Base-by-base conservation (phyloP, 225 moss, liverwort and hornwort genomes). In the Sphagnum tenellum region DNA sequence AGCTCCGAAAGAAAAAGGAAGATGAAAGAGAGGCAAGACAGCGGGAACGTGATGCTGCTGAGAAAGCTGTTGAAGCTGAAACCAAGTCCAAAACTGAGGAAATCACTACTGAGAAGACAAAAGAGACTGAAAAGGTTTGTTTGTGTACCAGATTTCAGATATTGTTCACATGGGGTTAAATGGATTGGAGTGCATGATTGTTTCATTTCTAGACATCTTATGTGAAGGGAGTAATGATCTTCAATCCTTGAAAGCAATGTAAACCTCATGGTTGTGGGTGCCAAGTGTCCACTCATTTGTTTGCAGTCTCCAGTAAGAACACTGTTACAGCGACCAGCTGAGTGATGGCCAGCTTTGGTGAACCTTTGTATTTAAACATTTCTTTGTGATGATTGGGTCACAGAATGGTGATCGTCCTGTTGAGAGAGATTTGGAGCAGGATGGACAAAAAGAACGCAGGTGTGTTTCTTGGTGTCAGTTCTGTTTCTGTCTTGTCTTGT, bases 1-100 rank as follows among this genome's bases (percentile, higher is more conserved):
- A 94, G 13, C 85, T 94, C 53, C 82, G 89, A 69, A 94, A 94
- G 82, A 94, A 89, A 63, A 94, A 89, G 66, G 91, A 89, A 73
- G 81, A 79, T 45, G 89, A 91, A 50, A 65, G 94, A 64, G 91
- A 91, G 74, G 78, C 81, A n/a, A 72, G 88, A 56, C 85, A 73
- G 69, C 89, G 84, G 72, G 88, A 84, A 61, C 79, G 94, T 45
- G 91, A 91, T 63, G 73, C 63, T 52, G 66, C 53, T 51, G 94
- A 86, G 69, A 91, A 67, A 9, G 56, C 69, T 48, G 67, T 79
- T 44, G 81, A 79, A 44, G 75, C 73, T 65, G 89, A 88, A 64
- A 60, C 73, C 59, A 91, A 84, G 59, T 71, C 69, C 0, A 91
- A 83, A 70, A 48, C 72, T 56, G 85, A 87, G 70, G 89, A 77